A percentile compares a stretch with the other conserved stretches of the same genome.
These are phyloP conservation scores for Spinacia oleracea DNA, from an alignment of 179 eudicot species.

Conservation along the genomic window DNA sequence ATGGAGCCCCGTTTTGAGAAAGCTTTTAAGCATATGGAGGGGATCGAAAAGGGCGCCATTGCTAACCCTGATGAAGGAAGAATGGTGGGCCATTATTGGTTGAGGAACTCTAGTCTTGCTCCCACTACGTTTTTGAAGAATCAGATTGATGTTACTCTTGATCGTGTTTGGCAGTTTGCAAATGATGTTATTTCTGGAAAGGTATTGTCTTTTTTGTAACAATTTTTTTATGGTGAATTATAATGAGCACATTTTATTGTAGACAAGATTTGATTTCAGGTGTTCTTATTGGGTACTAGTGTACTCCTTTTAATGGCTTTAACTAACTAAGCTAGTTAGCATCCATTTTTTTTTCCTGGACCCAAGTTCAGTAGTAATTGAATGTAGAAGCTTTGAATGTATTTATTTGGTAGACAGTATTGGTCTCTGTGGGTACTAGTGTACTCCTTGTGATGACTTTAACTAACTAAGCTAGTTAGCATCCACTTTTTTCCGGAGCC, in stretches of 20 bases:
- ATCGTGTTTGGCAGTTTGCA: slow-evolving; percentile 60
- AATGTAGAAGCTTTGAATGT: too few species aligned
- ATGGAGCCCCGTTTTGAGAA: slow-evolving; percentile 61
- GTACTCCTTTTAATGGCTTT: too few species aligned
- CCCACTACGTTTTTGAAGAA: slow-evolving; percentile 56
- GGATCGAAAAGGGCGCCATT: slow-evolving; percentile 79
- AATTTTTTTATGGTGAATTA: background rate
- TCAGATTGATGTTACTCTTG: slow-evolving; percentile 77
- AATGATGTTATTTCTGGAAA: slow-evolving; percentile 71
- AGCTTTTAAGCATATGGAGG: slow-evolving; percentile 75
- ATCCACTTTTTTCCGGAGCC: background rate
- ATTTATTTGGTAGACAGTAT: too few species aligned
- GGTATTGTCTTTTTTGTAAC: slow-evolving; percentile 42
- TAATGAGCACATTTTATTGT: background rate
- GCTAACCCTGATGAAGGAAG: slow-evolving; percentile 91
- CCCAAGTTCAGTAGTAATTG: background rate
- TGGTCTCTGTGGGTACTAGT: too few species aligned
- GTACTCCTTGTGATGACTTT: too few species aligned
- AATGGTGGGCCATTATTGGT: slow-evolving; percentile 98
- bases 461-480: background rate
- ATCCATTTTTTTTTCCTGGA: background rate
- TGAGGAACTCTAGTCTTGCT: slow-evolving; percentile 63
- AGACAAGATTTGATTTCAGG: background rate
- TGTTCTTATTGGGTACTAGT: too few species aligned
- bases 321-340: background rate